phyloP scores from a whole-genome alignment of 2,329 filamentous ascomycete genomes.

The Domatiomyces catenatus region DNA sequence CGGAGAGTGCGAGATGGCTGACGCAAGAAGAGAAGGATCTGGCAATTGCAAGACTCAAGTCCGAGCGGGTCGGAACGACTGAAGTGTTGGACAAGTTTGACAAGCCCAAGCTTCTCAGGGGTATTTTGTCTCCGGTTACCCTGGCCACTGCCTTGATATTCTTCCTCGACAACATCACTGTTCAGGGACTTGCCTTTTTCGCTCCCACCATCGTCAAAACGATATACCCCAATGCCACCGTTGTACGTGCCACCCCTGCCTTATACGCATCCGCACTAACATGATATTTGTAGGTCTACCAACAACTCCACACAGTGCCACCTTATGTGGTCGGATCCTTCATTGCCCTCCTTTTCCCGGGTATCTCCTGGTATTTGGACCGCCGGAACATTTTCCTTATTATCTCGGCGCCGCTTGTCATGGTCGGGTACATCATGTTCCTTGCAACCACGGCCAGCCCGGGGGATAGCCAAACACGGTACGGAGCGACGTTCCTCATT shows the following conservation, averaged over 20 bases:
- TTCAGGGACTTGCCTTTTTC: constrained; percentile 55
- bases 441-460: constrained; percentile 35
- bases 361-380: constrained; percentile 43
- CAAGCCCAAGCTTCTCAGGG: constrained; percentile 40
- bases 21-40: constrained; percentile 48
- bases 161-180: constrained; percentile 51
- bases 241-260: constrained; percentile 28
- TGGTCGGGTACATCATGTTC: constrained; percentile 56
- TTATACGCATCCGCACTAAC: background rate
- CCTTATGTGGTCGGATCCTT: constrained; percentile 53
- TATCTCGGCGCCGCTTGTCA: constrained; percentile 44
- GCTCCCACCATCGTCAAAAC: constrained; percentile 52
- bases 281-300: constrained; percentile 14
- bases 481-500: constrained; percentile 55
- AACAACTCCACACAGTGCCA: constrained; percentile 55
- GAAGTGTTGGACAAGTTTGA: constrained; percentile 50
- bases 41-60: constrained; percentile 50
- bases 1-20: constrained; percentile 52
- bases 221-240: constrained; percentile 44
- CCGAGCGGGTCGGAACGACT: constrained; percentile 47
- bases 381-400: constrained; percentile 46
- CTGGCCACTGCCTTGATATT: constrained; percentile 42
- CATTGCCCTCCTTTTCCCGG: constrained; percentile 45
- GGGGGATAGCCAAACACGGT: constrained; percentile 37
- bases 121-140: constrained; percentile 49